phyloP scores from a whole-genome alignment of 2,329 filamentous ascomycete genomes.

The Fusarium pilosicola region DNA sequence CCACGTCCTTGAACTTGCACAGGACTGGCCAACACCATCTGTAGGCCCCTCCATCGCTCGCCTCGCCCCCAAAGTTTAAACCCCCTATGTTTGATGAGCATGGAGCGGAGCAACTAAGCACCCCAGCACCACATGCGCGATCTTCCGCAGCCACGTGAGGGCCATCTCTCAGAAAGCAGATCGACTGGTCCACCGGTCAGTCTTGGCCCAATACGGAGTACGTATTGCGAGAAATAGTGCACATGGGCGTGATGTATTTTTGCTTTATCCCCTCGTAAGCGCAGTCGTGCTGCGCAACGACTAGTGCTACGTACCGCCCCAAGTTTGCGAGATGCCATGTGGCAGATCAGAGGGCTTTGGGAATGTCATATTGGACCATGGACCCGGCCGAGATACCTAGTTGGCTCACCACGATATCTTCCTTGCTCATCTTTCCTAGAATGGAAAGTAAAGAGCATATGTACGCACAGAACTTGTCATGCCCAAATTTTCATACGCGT shows the following conservation, averaged over 20 bases:
- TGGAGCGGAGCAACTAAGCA: slow-evolving; percentile 35
- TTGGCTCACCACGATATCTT: neutral
- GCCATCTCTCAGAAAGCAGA: slow-evolving; percentile 28
- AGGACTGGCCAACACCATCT: slow-evolving; percentile 12
- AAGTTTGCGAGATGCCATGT: slow-evolving; percentile 31
- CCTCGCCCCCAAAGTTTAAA: slow-evolving; percentile 29
- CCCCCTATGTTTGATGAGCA: slow-evolving; percentile 30
- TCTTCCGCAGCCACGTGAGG: slow-evolving; percentile 51
- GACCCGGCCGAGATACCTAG: neutral
- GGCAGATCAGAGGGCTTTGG: slow-evolving; percentile 15
- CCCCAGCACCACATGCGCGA: slow-evolving; percentile 47
- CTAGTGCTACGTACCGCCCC: neutral
- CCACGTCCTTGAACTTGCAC: slow-evolving; percentile 13
- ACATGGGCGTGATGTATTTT: slow-evolving; percentile 4
- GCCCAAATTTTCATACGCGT: slow-evolving; percentile 1
- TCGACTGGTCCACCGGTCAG: slow-evolving; percentile 29
- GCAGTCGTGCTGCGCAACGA: slow-evolving; percentile 4
- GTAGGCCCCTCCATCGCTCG: slow-evolving; percentile 4
- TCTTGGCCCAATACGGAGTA: neutral
- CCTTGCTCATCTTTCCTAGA: neutral
- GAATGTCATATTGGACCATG: slow-evolving; percentile 2
- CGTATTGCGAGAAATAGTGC: neutral
- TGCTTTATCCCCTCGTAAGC: neutral
- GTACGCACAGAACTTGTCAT: slow-evolving; percentile 9
- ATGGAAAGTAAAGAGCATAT: neutral